Conservation (phyloP, 2,329 filamentous ascomycete species). For the Fusarium setosum region DNA sequence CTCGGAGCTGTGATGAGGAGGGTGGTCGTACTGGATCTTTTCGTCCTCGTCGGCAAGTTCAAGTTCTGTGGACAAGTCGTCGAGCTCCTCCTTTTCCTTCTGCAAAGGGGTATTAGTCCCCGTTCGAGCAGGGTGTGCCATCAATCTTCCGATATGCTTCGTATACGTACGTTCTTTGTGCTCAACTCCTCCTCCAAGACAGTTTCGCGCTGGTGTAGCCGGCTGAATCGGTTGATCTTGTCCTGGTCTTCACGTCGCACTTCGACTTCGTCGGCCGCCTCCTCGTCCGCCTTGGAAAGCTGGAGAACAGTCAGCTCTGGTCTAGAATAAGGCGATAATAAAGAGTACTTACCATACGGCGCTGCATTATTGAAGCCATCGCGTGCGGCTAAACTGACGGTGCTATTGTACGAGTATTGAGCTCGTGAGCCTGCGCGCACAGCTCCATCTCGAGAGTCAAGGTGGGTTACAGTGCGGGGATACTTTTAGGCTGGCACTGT, state of each 20-base stretch:
- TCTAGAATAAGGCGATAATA: accelerated
- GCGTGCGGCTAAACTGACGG: conserved; percentile 28
- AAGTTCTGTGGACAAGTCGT: conserved; percentile 90
- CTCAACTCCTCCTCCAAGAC: conserved; percentile 83
- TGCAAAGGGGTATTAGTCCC: conserved; percentile 54
- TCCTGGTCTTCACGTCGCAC: conserved; percentile 97
- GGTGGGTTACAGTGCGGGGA: conserved; percentile 42
- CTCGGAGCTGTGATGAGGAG: too few relatives aligned
- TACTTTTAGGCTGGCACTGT: conserved; percentile 23
- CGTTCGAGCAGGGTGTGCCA: neutral
- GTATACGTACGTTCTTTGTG: conserved; percentile 76
- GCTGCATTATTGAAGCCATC: conserved; percentile 63
- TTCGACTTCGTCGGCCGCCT: conserved; percentile 84
- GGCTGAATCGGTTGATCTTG: conserved; percentile 98
- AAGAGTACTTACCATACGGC: conserved; percentile 65
- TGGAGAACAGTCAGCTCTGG: conserved; percentile 52
- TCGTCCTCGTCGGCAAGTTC: conserved; percentile 97
- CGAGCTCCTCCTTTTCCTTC: conserved; percentile 99
- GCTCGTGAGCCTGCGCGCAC: conserved; percentile 23
- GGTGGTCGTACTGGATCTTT: conserved; percentile 79
- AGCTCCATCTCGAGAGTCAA: conserved; percentile 20
- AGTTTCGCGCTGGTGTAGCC: conserved; percentile 88
- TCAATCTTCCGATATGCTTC: too few relatives aligned
- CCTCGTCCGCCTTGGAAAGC: conserved; percentile 96
- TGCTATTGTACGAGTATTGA: conserved; percentile 25